Evolutionary conservation across 2,329 filamentous ascomycete species (phyloP).

Genomic region (Trichoderma koningii): DNA sequence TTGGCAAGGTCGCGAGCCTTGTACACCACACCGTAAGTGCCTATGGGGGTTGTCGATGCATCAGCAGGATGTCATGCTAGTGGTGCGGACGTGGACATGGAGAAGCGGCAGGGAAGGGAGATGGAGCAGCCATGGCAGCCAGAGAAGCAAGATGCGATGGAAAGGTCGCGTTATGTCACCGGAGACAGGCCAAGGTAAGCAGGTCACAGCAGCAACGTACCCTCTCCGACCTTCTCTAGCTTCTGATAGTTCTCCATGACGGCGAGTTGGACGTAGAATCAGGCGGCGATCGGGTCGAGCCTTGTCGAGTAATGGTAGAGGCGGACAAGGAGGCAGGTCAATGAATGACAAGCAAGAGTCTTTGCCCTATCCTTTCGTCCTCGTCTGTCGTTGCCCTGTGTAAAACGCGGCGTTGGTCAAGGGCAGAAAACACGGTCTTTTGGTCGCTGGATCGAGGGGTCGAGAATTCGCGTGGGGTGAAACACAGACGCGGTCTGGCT

Average conservation of each 20-base stretch:
- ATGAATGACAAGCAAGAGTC: background rate
- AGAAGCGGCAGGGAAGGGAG: background rate
- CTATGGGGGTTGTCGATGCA: conserved; percentile 47
- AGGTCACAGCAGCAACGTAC: conserved; percentile 50
- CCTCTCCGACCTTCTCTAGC: conserved; percentile 94
- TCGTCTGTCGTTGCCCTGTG: conserved; percentile 15
- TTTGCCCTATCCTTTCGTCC: conserved; percentile 2
- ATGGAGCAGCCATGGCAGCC: background rate
- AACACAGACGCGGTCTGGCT: conserved; percentile 26
- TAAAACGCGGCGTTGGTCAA: conserved; percentile 10
- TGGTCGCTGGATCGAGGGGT: conserved; percentile 25
- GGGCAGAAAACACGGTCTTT: conserved; percentile 22
- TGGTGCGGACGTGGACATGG: background rate
- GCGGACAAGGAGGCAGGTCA: background rate
- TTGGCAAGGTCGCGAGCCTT: conserved; percentile 85
- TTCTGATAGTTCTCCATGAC: conserved; percentile 95
- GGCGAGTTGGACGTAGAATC: conserved; percentile 13
- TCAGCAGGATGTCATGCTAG: background rate
- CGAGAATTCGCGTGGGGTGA: conserved; percentile 27
- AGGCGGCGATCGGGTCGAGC: background rate
- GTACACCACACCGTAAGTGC: conserved; percentile 94
- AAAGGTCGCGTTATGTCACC: background rate
- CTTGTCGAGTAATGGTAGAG: background rate
- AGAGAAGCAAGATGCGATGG: background rate
- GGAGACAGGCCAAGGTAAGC: background rate